phyloP scores from a whole-genome alignment of 768 basidiomycete genomes.

The Nidularia pulvinata region DNA sequence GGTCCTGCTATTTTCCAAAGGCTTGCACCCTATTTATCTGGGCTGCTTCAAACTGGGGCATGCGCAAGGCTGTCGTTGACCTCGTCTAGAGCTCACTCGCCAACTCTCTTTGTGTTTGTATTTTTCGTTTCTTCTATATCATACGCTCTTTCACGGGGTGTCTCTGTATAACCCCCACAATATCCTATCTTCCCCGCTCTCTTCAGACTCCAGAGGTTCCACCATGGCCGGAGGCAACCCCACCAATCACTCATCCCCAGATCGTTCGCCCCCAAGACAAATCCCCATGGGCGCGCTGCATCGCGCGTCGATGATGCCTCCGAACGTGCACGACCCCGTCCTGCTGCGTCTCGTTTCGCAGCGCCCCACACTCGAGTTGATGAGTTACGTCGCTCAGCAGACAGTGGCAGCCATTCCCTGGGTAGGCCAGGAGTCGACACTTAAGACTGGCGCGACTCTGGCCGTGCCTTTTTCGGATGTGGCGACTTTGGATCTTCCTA shows the following conservation, averaged over 20 bases:
- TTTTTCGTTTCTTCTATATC: not conserved
- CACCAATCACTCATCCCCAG: too few relatives aligned
- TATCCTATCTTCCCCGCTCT: too few relatives aligned
- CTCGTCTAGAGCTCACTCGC: too few relatives aligned
- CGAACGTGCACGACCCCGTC: constrained; percentile 74
- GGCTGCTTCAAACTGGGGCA: too few relatives aligned
- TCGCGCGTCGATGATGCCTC: constrained; percentile 83
- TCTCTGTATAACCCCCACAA: not conserved
- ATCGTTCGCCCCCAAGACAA: not conserved
- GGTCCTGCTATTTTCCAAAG: too few relatives aligned
- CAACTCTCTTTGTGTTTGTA: not conserved
- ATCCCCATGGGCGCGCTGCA: constrained; percentile 36
- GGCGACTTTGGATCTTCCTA: constrained; percentile 39
- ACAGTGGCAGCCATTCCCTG: constrained; percentile 75
- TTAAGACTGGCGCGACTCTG: not conserved
- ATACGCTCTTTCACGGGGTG: not conserved
- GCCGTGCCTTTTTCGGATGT: not conserved
- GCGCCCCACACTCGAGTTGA: constrained; percentile 83
- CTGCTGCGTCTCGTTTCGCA: constrained; percentile 79
- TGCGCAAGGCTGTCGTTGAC: too few relatives aligned
- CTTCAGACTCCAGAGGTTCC: too few relatives aligned
- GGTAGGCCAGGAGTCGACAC: constrained; percentile 41
- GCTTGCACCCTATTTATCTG: too few relatives aligned
- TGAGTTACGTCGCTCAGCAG: constrained; percentile 81
- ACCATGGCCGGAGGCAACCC: too few relatives aligned